Base-by-base conservation (phyloP, 78 protist species). In the Thecamonas trahens region DNA sequence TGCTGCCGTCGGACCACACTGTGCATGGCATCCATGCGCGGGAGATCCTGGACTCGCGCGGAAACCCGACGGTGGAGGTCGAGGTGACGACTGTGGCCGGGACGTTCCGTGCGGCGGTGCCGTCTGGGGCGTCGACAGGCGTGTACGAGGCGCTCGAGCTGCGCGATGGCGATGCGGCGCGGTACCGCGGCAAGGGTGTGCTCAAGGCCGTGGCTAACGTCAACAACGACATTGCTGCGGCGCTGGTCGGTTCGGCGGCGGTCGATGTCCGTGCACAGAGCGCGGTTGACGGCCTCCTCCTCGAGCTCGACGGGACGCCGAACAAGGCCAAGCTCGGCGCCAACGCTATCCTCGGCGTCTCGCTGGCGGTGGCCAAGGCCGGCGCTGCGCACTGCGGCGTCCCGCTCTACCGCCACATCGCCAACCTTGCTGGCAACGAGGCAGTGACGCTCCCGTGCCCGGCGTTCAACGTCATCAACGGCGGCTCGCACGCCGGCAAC, bases 41-140 rank as follows among this genome's bases (percentile, higher is more conserved):
- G 45, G 86, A 91, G 69, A 87, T 97, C 61, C 57, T 89, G 57
- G 99, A 97, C 84, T 72, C 87, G 29, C 83, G 99, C 20, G 97
- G 97, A 31, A 91, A 91, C 86, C 99, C 99, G 64, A 96, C 99
- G 31, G 87, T 90, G 55, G 97, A 93, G 75, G 94, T 87, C 14
- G 94, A 86, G 32, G 42, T 92, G 35, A 60, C 47, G 49, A 84
- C 92, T 32, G 9, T 0, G 39, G 60, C 60, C 52, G 77, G 86
- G 67, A 11, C 67, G 53, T 90, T 88, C 93, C 90, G 98, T 44
- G 95, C 93, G 22, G 95, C 97, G 22, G 98, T 87, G 1, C 99
- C 99, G 32, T 79, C 92, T 0, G 99, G 99, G 39, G 99, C 99
- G 17, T 96, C 99, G 26, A 98, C 99, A 0, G 99, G 99, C 65